Percentiles rank a stretch among this genome's conserved stretches.
phyloP scores from a whole-genome alignment of 1,139 yeast genomes.

The Williopsis jadinii region DNA sequence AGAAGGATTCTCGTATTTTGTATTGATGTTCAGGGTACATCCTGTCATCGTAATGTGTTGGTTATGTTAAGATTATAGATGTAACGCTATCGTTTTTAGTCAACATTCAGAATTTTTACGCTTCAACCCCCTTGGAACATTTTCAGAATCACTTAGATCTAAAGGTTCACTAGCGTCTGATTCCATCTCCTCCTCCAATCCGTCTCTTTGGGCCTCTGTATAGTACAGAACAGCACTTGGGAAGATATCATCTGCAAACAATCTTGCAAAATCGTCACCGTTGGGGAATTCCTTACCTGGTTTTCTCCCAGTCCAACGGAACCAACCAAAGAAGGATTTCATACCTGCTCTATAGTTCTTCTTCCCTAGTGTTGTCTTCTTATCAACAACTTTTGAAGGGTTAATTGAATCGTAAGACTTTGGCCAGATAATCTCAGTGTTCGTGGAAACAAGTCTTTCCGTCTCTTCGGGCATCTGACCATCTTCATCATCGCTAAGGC shows the following conservation, averaged over 20 bases:
- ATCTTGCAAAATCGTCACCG: conserved; percentile 62
- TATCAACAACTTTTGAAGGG: conserved; percentile 40
- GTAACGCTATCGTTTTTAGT: too few species aligned
- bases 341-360: conserved; percentile 58
- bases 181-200: conserved; percentile 46
- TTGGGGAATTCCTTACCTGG: conserved; percentile 68
- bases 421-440: conserved; percentile 57
- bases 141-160: conserved; percentile 37
- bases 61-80: too few species aligned
- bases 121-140: neutral
- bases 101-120: too few species aligned
- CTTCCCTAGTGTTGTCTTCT: conserved; percentile 44
- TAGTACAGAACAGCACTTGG: conserved; percentile 71
- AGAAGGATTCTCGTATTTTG: too few species aligned
- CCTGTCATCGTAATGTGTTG: too few species aligned
- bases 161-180: conserved; percentile 42
- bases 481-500: conserved; percentile 12
- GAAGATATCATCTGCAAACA: conserved; percentile 59
- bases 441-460: conserved; percentile 41
- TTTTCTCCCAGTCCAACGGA: conserved; percentile 66
- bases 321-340: conserved; percentile 72
- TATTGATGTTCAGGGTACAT: too few species aligned
- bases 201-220: conserved; percentile 53
- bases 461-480: conserved; percentile 38
- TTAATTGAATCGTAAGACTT: conserved; percentile 42